phyloP scores from a whole-genome alignment of 805 yeast genomes.

The Hanseniaspora nectarophila region DNA sequence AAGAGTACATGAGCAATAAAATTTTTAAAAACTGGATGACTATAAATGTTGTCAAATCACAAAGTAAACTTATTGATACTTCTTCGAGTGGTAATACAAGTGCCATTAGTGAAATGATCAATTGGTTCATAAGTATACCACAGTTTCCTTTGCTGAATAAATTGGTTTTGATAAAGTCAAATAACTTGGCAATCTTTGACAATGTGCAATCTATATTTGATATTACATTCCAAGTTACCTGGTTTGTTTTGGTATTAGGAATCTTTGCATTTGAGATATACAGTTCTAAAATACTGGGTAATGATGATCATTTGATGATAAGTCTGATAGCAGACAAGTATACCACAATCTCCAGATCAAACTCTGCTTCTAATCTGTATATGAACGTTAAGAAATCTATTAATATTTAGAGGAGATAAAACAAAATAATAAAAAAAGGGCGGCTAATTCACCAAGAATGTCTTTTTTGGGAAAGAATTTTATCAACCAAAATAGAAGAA shows the following conservation, averaged over 20 bases:
- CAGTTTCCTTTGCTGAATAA: slow-evolving; percentile 10
- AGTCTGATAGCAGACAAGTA: not conserved
- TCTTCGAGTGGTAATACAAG: not conserved
- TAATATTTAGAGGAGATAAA: not conserved
- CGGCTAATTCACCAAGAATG: not conserved
- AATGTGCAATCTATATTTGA: slow-evolving; percentile 8
- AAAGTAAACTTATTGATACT: slow-evolving; percentile 2
- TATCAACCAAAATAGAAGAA: not conserved
- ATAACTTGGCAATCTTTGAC: not conserved
- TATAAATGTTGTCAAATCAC: not conserved
- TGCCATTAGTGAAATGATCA: not conserved
- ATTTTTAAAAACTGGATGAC: slow-evolving; percentile 7
- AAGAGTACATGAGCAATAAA: slow-evolving; percentile 2
- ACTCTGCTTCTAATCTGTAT: not conserved
- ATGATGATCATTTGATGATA: slow-evolving; percentile 1
- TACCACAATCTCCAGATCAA: not conserved
- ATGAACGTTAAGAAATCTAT: not conserved
- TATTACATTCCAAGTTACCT: slow-evolving; percentile 2
- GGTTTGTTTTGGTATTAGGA: slow-evolving; percentile 1
- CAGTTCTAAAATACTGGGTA: not conserved
- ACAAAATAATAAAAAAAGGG: not conserved
- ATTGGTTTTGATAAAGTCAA: not conserved
- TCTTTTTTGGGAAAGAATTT: not conserved
- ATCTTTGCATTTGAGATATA: slow-evolving; percentile 4
- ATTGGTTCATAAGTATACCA: not conserved